Evolutionary conservation across 495 filamentous ascomycete genomes (phyloP).

Genomic region (Trichoderma erinaceum): DNA sequence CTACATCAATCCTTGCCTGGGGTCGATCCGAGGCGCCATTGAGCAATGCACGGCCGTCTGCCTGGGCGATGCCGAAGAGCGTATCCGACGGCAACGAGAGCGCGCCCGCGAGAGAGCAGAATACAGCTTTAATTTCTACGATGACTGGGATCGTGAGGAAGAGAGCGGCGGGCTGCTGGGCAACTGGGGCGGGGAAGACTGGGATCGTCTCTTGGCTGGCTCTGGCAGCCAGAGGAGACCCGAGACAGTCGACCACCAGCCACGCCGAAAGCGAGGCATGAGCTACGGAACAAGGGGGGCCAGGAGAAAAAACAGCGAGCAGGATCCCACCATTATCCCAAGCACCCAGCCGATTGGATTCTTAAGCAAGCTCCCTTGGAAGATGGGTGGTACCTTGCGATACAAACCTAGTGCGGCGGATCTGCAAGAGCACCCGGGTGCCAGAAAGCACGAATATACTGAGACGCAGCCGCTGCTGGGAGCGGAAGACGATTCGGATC

Average conservation of each 20-base stretch:
- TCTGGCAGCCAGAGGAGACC: constrained; percentile 48
- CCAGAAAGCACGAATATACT: constrained; percentile 32
- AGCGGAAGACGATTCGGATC: constrained; percentile 44
- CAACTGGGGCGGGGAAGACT: constrained; percentile 59
- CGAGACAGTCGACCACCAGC: constrained; percentile 59
- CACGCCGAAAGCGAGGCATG: constrained; percentile 72
- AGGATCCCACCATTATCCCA: constrained; percentile 88
- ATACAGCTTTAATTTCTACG: constrained; percentile 93
- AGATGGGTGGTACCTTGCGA: constrained; percentile 71
- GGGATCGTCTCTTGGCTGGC: constrained; percentile 80
- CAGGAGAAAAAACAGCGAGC: constrained; percentile 62
- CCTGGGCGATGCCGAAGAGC: constrained; percentile 67
- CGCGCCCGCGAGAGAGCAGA: constrained; percentile 57
- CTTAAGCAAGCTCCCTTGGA: constrained; percentile 75
- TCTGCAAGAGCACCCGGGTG: constrained; percentile 77
- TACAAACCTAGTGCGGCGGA: constrained; percentile 91
- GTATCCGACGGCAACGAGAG: constrained; percentile 57
- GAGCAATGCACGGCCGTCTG: constrained; percentile 66
- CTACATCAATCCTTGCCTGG: constrained; percentile 78
- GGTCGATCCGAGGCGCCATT: constrained; percentile 57
- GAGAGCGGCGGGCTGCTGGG: constrained; percentile 55
- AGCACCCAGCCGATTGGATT: constrained; percentile 83
- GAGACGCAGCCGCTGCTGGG: constrained; percentile 73
- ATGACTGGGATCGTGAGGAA: constrained; percentile 83
- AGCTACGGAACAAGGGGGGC: constrained; percentile 71